These are phyloP conservation scores for Sporothrix luriei DNA, from an alignment of 2,329 filamentous ascomycete species.

Conservation along the genomic window DNA sequence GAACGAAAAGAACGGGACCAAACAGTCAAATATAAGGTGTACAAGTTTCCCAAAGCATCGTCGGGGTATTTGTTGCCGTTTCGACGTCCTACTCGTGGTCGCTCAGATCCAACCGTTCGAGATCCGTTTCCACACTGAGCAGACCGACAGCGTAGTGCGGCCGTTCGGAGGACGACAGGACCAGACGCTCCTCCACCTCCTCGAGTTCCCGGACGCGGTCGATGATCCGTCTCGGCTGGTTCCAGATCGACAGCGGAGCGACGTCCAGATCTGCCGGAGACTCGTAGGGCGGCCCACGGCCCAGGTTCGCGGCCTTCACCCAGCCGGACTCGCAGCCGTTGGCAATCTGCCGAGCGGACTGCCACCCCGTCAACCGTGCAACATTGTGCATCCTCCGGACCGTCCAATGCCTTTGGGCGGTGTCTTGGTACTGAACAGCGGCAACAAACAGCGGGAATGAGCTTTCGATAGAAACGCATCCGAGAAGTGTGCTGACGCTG, in stretches of 20 bases:
- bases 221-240: slow-evolving; percentile 55
- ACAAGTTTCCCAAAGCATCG: not conserved
- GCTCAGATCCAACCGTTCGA: slow-evolving; percentile 62
- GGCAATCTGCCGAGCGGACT: slow-evolving; percentile 78
- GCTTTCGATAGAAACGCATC: slow-evolving; percentile 79
- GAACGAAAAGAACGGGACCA: not conserved
- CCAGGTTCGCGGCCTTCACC: slow-evolving; percentile 72
- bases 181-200: slow-evolving; percentile 52
- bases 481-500: slow-evolving; percentile 74
- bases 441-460: slow-evolving; percentile 85
- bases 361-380: slow-evolving; percentile 81
- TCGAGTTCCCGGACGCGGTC: slow-evolving; percentile 54
- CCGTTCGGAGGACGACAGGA: slow-evolving; percentile 64
- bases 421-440: slow-evolving; percentile 74
- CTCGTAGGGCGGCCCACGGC: slow-evolving; percentile 74
- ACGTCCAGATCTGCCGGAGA: slow-evolving; percentile 48
- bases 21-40: not conserved
- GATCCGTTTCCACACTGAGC: slow-evolving; percentile 74
- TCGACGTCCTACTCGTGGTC: not conserved
- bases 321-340: slow-evolving; percentile 82
- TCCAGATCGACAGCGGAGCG: slow-evolving; percentile 51
- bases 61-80: not conserved
- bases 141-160: slow-evolving; percentile 78
- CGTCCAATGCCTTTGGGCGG: slow-evolving; percentile 74
- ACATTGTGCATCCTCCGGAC: slow-evolving; percentile 74